phyloP scores from a whole-genome alignment of 495 filamentous ascomycete species.

The Xylaria palmicola region DNA sequence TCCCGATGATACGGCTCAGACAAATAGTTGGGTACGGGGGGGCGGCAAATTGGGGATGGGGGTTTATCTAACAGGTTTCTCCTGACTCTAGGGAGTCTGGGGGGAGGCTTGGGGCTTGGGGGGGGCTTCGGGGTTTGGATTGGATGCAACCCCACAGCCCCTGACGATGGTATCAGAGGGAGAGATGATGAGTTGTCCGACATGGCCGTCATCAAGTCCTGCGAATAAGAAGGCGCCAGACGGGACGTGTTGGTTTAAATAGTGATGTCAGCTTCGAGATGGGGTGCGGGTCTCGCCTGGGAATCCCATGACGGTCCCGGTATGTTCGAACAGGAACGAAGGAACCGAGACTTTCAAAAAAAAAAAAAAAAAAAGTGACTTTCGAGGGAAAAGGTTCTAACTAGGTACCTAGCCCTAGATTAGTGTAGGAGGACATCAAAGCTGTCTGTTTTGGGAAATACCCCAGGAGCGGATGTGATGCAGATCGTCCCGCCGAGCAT shows the following conservation, averaged over 20 bases:
- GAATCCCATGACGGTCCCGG: not conserved
- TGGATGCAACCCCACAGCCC: constrained; percentile 13
- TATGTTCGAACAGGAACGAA: not conserved
- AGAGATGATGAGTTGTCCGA: constrained; percentile 18
- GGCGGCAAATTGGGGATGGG: not conserved
- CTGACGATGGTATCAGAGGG: constrained; percentile 6
- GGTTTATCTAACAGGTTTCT: not conserved
- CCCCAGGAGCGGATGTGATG: constrained; percentile 7
- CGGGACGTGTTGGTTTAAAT: not conserved
- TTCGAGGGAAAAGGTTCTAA: too few species aligned
- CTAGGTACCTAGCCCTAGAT: too few species aligned
- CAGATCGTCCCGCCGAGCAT: constrained; percentile 10
- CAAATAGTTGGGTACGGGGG: constrained; percentile 9
- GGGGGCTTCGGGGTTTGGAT: constrained; percentile 2
- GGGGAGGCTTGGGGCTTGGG: not conserved
- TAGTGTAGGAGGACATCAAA: not conserved
- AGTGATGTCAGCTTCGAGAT: constrained; percentile 11
- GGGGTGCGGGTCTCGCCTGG: not conserved
- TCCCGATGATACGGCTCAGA: constrained; percentile 19
- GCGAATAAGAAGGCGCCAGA: constrained; percentile 1
- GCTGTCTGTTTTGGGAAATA: constrained; percentile 9
- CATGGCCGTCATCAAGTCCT: not conserved
- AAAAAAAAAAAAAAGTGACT: too few species aligned
- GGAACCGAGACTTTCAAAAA: not conserved
- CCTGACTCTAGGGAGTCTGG: not conserved